A percentile compares a stretch with the other conserved stretches of the same genome.
phyloP scores from a whole-genome alignment of 352 stramenopile species.

The Globisporangium okanoganense region DNA sequence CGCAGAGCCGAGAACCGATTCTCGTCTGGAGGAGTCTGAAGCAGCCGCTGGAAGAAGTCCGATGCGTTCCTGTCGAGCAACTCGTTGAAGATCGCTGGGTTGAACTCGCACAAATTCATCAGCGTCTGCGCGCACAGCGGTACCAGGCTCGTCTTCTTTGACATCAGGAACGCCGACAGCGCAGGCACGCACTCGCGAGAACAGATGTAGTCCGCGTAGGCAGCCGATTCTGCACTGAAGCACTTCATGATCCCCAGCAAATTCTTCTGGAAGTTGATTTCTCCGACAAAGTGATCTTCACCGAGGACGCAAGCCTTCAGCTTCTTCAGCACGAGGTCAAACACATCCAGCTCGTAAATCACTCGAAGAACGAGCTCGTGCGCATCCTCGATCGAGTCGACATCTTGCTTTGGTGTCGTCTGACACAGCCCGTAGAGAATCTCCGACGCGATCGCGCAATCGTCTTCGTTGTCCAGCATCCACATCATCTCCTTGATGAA shows the following conservation, averaged over 20 bases:
- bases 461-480: conserved; percentile 70
- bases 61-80: conserved; percentile 60
- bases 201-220: conserved; percentile 62
- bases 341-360: conserved; percentile 57
- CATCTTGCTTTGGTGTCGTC: conserved; percentile 30
- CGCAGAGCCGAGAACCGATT: conserved; percentile 66
- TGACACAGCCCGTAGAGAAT: conserved; percentile 67
- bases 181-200: conserved; percentile 43
- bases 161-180: conserved; percentile 65
- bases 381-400: conserved; percentile 14
- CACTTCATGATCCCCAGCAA: conserved; percentile 73
- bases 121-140: conserved; percentile 62
- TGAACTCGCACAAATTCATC: conserved; percentile 79
- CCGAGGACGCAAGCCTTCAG: conserved; percentile 65
- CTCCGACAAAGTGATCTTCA: conserved; percentile 62
- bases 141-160: conserved; percentile 59
- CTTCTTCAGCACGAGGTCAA: conserved; percentile 65
- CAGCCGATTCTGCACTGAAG: conserved; percentile 55
- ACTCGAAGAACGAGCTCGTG: conserved; percentile 48
- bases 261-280: conserved; percentile 79
- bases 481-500: conserved; percentile 72
- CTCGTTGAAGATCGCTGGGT: conserved; percentile 59
- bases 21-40: conserved; percentile 74
- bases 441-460: conserved; percentile 65
- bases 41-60: conserved; percentile 71